Evolutionary conservation across 73 alveolate genomes (phyloP), one percentile per base, ranked within the genome.

Genomic region (Breviolum minutum): DNA sequence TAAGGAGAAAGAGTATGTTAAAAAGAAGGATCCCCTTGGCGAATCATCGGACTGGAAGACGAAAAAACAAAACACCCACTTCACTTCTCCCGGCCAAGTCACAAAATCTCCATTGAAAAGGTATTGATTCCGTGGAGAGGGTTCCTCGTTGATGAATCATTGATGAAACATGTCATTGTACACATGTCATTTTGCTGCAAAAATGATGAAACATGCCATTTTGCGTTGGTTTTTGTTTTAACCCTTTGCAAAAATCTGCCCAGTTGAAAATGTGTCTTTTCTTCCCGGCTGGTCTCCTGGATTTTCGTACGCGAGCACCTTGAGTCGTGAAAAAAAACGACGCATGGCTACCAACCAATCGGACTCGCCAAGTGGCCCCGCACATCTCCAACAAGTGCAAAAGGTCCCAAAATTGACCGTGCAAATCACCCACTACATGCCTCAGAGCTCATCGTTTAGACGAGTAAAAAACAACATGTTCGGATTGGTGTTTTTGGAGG

Each of bases 381-480:
- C 98, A 92, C 79, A 92, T 62, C 89, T 92, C 91, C 91, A 92
- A 62, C 69, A 92, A 54, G 80, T 92, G 98, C 79, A 92, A 81
- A 88, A 92, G 48, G 60, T 92, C 98, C 98, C 98, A 92, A 91
- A 92, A 92, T 64, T 92, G 98, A 13, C 98, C 98, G 19, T 92
- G 98, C 60, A 92, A 40, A 76, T 92, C 98, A 13, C 98, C 98
- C 89, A 92, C 98, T 80, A 92, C 98, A 48, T 92, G 98, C 98
- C 98, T 92, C 76, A 30, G 16, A 0, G 2, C 40, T 76, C 89
- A 40, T 40, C 77, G 77, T n/a, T n/a, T 2, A 68, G 6, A 68
- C 77, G 77, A 14, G 77, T 68, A 2, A 68, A 40, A 40, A 40
- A 40, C 54, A 40, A 13, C 74, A 66, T 66, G 17, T 66, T 66